Evolutionary conservation across 1,284 basidiomycete species (phyloP).

Genomic region (Fomes fomentarius): DNA sequence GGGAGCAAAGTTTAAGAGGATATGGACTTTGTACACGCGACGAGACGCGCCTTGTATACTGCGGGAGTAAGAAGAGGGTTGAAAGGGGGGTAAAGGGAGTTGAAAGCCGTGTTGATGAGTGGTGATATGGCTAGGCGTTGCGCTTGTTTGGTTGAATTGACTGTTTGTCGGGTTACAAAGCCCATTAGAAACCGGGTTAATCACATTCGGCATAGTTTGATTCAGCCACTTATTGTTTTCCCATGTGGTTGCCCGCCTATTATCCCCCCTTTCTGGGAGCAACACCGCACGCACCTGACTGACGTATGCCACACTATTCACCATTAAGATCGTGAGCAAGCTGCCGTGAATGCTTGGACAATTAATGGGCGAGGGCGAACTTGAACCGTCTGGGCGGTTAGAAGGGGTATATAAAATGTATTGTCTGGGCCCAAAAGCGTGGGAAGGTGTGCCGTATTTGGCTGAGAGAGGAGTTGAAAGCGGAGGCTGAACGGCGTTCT

Average conservation of each 20-base stretch:
- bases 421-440: conserved; percentile 18
- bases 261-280: conserved; percentile 1
- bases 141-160: conserved; percentile 33
- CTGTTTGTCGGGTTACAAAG: conserved; percentile 27
- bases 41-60: conserved; percentile 32
- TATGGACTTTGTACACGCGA: conserved; percentile 26
- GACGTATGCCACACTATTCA: too few species aligned
- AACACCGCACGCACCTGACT: too few species aligned
- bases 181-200: conserved; percentile 20
- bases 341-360: too few species aligned
- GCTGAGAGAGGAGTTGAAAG: conserved; percentile 22
- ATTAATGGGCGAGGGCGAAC: too few species aligned
- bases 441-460: conserved; percentile 23
- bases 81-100: conserved; percentile 31
- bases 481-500: conserved; percentile 31
- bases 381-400: neutral
- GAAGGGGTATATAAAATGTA: neutral
- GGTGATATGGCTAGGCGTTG: conserved; percentile 28
- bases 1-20: conserved; percentile 7
- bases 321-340: too few species aligned
- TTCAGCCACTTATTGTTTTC: conserved; percentile 16
- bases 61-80: conserved; percentile 26
- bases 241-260: conserved; percentile 7
- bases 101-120: conserved; percentile 31
- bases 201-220: conserved; percentile 13